Evolutionary conservation across 495 filamentous ascomycete species (phyloP), one percentile per base, ranked within the genome.

Genomic region (Aspergillus egyptiacus): DNA sequence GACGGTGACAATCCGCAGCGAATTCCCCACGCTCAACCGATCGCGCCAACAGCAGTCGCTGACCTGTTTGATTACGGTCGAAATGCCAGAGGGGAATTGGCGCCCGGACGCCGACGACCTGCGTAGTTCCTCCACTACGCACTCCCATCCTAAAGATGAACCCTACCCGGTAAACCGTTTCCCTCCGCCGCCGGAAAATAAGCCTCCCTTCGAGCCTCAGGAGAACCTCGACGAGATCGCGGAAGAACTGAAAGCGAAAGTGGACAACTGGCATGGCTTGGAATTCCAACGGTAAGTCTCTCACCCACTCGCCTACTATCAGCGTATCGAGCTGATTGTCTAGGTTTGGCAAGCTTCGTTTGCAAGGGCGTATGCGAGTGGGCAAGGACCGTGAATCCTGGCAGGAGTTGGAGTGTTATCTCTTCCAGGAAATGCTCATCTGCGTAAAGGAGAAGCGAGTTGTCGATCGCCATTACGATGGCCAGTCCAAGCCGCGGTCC

Each of bases 361-460:
- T 97, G 31, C 90, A 95, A 59, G 93, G 90, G 35, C 91, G 87
- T 13, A 84, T 97, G 53, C 83, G 86, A 46, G 93, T 99, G 17
- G 93, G 94, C 54, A 99, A 97, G 58, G 93, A 99, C 64, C 89
- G 89, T 54, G 79, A 93, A 56, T 91, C 93, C 10, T 99, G 93
- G 93, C 93, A 99, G 71, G 94, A 99, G 61, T 68, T 99, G 44
- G 90, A 97, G 64, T 99, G 94, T 64, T 99, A 87, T 68, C 78
- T 99, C 17, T 99, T 97, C 61, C 86, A 85, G 3, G 93, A 97
- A 67, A 99, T 99, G 93, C 89, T 99, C 43, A 99, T 99, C 54
- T 99, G 93, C 63, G 89, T 97, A 50, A 99, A 96, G 68, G 93
- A 97, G 61, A 96, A 95, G 77, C 94, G 90, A 65, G 65, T 74